Evolutionary conservation across 2,329 filamentous ascomycete genomes (phyloP).

Genomic region (Neonectria sp.): DNA sequence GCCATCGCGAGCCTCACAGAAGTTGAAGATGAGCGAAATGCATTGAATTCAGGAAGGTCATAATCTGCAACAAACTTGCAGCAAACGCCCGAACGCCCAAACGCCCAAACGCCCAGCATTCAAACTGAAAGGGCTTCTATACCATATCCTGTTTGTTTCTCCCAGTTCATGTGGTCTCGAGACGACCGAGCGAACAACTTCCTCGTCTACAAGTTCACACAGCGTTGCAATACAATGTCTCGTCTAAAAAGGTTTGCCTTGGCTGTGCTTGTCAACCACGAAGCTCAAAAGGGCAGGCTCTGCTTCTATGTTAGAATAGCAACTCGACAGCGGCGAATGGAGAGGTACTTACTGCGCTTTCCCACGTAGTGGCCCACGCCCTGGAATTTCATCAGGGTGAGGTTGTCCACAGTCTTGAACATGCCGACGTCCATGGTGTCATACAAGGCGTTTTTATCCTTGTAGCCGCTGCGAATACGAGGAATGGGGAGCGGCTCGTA

Average conservation of each 20-base stretch:
- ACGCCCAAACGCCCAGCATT: not conserved
- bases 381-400: not conserved
- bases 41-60: not conserved
- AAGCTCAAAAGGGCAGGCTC: not conserved
- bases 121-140: not conserved
- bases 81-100: not conserved
- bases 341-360: constrained; percentile 1
- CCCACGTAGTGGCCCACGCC: constrained; percentile 11
- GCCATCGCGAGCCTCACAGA: too few species aligned
- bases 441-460: too few species aligned
- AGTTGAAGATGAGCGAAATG: not conserved
- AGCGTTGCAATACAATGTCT: not conserved
- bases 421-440: not conserved
- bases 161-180: not conserved
- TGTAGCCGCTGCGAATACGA: not conserved
- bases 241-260: not conserved
- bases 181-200: not conserved
- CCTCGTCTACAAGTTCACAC: not conserved
- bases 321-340: not conserved
- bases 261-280: not conserved
- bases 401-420: not conserved
- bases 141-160: not conserved
- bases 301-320: not conserved
- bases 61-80: not conserved
- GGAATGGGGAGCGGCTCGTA: not conserved